Evolutionary conservation across 805 yeast species (phyloP).

Genomic region (Tetrapisispora fleetii): DNA sequence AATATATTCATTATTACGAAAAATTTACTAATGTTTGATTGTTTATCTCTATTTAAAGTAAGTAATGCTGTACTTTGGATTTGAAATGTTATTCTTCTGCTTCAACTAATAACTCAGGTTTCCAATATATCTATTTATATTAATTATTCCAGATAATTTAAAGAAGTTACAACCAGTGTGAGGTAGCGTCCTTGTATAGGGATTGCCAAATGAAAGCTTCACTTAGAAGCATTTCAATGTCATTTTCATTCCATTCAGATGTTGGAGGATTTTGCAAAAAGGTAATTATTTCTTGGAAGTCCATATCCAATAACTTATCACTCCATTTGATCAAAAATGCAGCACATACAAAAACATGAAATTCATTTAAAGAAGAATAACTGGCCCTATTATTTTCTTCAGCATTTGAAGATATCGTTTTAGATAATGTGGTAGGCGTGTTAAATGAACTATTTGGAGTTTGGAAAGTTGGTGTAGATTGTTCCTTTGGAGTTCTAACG

Average conservation of each 20-base stretch:
- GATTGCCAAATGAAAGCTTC: slow-evolving; percentile 98
- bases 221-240: slow-evolving; percentile 81
- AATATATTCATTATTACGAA: not conserved
- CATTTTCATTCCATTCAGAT: slow-evolving; percentile 72
- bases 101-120: not conserved
- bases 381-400: slow-evolving; percentile 13
- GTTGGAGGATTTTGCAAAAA: slow-evolving; percentile 90
- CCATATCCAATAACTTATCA: slow-evolving; percentile 66
- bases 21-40: not conserved
- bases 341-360: slow-evolving; percentile 95
- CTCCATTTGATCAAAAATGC: slow-evolving; percentile 90
- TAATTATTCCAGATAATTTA: slow-evolving; percentile 3
- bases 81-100: not conserved
- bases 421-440: slow-evolving; percentile 4
- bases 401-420: slow-evolving; percentile 7
- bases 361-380: slow-evolving; percentile 49
- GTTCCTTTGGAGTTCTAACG: slow-evolving; percentile 15
- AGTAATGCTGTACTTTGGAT: not conserved
- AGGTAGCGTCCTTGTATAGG: slow-evolving; percentile 78
- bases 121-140: too few relatives aligned
- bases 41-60: not conserved
- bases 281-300: slow-evolving; percentile 88
- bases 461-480: slow-evolving; percentile 11
- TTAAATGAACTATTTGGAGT: slow-evolving; percentile 8
- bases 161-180: slow-evolving; percentile 49